Evolutionary conservation across 345 rosid species (phyloP).

Genomic region (Limnanthes douglasii): DNA sequence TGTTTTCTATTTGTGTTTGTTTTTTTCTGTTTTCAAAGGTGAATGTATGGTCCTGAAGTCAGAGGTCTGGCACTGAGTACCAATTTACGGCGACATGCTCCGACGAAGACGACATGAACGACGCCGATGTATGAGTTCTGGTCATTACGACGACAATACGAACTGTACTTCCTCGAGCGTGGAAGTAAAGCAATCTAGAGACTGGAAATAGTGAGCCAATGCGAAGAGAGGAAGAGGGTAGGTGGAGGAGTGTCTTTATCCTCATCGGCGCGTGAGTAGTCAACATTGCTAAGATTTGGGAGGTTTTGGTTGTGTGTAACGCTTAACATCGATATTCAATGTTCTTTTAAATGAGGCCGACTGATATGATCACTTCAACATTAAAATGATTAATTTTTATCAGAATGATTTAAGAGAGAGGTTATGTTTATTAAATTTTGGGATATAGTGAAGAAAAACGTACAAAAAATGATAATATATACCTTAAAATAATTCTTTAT

Average conservation of each 20-base stretch:
- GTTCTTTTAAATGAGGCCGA: too few species aligned
- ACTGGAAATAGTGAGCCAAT: constrained; percentile 2
- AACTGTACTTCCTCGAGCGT: constrained; percentile 9
- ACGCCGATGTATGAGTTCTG: constrained; percentile 1
- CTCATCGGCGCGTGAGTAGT: constrained; percentile 14
- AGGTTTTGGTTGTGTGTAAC: neutral
- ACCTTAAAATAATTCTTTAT: too few species aligned
- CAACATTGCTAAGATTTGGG: constrained; percentile 23
- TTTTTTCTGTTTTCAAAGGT: too few species aligned
- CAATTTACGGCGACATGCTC: constrained; percentile 47
- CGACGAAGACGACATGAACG: constrained; percentile 6
- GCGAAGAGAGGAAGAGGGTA: constrained; percentile 6
- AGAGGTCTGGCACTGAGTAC: constrained; percentile 75
- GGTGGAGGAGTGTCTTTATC: constrained; percentile 7
- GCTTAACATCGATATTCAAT: too few species aligned
- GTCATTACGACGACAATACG: constrained; percentile 22
- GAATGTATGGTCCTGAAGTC: constrained; percentile 72
- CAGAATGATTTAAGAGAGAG: too few species aligned
- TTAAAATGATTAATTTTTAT: too few species aligned
- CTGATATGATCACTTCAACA: too few species aligned
- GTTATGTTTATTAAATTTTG: too few species aligned
- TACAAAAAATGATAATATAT: too few species aligned
- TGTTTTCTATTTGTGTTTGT: too few species aligned
- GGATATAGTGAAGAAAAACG: too few species aligned
- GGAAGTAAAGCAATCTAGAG: neutral